A percentile compares a stretch with the other conserved stretches of the same genome.
Evolutionary conservation across 169 alveolate genomes (phyloP).

Genomic region (Cyclospora cayetanensis): DNA sequence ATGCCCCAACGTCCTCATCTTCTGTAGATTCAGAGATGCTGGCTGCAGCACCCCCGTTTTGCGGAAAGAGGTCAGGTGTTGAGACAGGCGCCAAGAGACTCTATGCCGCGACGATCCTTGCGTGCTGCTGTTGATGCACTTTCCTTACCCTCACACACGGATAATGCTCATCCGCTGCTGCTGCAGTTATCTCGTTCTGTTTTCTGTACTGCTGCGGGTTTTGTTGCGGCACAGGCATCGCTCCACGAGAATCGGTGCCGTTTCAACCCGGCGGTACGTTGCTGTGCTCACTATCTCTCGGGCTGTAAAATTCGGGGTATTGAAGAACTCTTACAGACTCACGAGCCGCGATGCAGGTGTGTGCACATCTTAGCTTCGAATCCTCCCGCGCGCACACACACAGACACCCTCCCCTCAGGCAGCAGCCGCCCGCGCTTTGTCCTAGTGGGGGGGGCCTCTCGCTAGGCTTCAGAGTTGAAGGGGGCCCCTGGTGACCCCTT

Average conservation of each 20-base stretch:
- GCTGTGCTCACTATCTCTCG: slow-evolving; percentile 64
- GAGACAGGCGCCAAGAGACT: neutral
- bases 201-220: neutral
- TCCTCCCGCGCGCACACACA: no score
- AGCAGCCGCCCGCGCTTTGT: no score
- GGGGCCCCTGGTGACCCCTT: no score
- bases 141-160: neutral
- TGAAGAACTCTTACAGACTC: slow-evolving; percentile 66
- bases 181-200: neutral
- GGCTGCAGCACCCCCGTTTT: slow-evolving; percentile 69
- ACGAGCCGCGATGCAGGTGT: slow-evolving; percentile 74
- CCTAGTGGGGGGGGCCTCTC: no score
- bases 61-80: slow-evolving; percentile 42
- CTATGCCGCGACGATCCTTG: neutral
- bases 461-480: no score
- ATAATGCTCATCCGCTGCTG: neutral
- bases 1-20: slow-evolving; percentile 60
- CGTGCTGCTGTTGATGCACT: neutral
- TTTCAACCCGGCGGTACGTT: slow-evolving; percentile 71
- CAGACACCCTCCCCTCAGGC: no score
- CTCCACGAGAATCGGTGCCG: slow-evolving; percentile 73
- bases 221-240: slow-evolving; percentile 49
- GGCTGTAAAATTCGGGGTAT: slow-evolving; percentile 74
- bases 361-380: no score
- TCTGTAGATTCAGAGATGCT: slow-evolving; percentile 58